Conservation (phyloP, 176 grass and related monocot genomes). For the Oryza punctata region DNA sequence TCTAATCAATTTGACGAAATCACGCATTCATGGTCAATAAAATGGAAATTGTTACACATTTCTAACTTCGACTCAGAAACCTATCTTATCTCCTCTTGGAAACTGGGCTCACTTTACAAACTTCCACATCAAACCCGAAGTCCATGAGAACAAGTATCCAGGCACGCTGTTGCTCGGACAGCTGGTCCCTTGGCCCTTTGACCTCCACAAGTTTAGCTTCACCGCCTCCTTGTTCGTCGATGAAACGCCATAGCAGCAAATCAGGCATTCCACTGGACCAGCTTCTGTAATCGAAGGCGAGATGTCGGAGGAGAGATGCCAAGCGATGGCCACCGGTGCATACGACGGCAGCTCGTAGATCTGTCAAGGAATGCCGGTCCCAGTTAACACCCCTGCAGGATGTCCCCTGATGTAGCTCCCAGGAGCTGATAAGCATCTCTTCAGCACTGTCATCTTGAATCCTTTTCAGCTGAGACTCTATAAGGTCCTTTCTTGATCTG, state of each 20-base stretch:
- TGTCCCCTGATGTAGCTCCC: conserved; percentile 73
- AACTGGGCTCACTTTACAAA: conserved; percentile 76
- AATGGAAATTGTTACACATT: conserved; percentile 14
- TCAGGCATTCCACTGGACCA: conserved; percentile 97
- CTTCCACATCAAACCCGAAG: conserved; percentile 72
- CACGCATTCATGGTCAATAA: conserved; percentile 18
- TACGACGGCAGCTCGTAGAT: conserved; percentile 68
- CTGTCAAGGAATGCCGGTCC: conserved; percentile 62
- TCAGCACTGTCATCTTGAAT: conserved; percentile 78
- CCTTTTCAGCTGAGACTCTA: conserved; percentile 73
- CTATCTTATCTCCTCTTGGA: conserved; percentile 46
- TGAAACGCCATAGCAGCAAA: conserved; percentile 83
- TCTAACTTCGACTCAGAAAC: background rate
- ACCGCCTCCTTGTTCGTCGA: conserved; percentile 41
- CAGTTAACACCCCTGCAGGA: conserved; percentile 74
- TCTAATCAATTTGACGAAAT: conserved; percentile 21
- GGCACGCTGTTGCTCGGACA: conserved; percentile 84
- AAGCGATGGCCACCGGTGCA: conserved; percentile 60
- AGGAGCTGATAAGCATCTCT: conserved; percentile 79
- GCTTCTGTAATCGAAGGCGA: conserved; percentile 79
- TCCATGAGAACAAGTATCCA: conserved; percentile 89
- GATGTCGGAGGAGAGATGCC: conserved; percentile 69
- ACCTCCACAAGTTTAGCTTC: conserved; percentile 94
- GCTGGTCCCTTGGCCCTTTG: conserved; percentile 84
- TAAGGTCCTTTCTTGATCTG: conserved; percentile 63